Base-by-base conservation (phyloP, 2,329 filamentous ascomycete genomes). In the Fusarium sp. region DNA sequence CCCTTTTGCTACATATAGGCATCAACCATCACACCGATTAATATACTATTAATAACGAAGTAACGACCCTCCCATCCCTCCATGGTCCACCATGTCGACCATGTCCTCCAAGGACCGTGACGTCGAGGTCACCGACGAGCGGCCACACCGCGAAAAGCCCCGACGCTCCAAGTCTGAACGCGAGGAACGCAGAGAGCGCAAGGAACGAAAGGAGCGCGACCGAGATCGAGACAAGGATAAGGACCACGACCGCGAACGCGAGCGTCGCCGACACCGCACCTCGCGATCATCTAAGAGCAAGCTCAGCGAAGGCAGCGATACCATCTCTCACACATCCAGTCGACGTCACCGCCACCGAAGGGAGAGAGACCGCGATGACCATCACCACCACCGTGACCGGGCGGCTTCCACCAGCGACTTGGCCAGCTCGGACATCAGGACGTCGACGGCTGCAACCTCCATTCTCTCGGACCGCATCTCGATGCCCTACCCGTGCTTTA, bases 401-500 rank as follows among this genome's bases (percentile, higher is more conserved):
- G 69, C 72, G 41, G 71, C 78, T 41, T 84, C 83, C 40, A 83
- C 84, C 75, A 84, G 84, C 51, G 85, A 89, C 56, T 77, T 88
- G 47, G 83, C 86, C 15, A 63, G 62, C 12, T 85, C 84, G 23
- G 84, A 86, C 74, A 77, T 87, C 54, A 78, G 76, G 47, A 76
- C 78, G 8, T 77, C 77, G 23, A 66, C 82, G 23, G 78, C 80
- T 46, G 82, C 78, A 64, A 70, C 71, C 4, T 75, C 73, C 34
- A 66, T 75, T 34, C 57, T 75, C 27, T 74, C 73, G 15, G 83
- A 86, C 56, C 85, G 85, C 30, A 78, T 84, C 36, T 87, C 86
- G 66, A 78, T 92, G 43, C 91, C 93, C 7, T 97, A 97, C 78
- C 94, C 94, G 2, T 87, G 87, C 11, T 94, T 97, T 80, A 96